Base-by-base conservation (phyloP, 2,329 filamentous ascomycete species). In the Phoma sp. region DNA sequence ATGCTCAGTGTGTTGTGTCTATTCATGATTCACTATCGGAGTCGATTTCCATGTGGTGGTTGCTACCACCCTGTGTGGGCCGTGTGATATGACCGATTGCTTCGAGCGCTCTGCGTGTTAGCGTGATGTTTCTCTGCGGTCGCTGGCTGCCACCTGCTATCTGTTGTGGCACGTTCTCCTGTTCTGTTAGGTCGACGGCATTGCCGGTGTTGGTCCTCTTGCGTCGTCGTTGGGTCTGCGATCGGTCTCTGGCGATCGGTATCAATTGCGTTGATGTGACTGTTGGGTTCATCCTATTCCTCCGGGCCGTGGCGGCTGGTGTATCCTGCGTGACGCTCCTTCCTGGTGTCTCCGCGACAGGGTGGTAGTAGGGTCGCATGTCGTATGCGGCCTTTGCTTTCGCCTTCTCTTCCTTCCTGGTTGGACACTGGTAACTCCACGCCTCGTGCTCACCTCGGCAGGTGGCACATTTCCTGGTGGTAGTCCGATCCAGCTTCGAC, bases 1-100 rank as follows among this genome's bases (percentile, higher is more conserved):
- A 64, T 64, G 47, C 43, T 62, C 38, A 60, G 28, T 48, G 28
- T 61, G 25, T 26, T 53, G 29, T 55, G 37, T 25, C 43, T 49
- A 43, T 57, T 59, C 38, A 59, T 59, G 50, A 42, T 40, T 57
- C 50, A 14, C 42, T 53, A 28, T 57, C 20, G 12, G 39, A 47
- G 32, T 57, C 42, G 36, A 59, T 50, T 18, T 58, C 51, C 45
- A 56, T 54, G 9, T 62, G 38, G 9, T 58, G 42, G n/a, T 25
- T 50, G 23, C 21, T 53, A 21, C 9, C 10, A n/a, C 11, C 10
- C 15, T 34, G 32, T 34, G 15, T 34, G 4, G 14, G 6, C 5
- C 15, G 32, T 14, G 32, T 7, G 15, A 4, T 34, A 17, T 18
- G 4, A 2, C 15, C 32, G 9, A n/a, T 34, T 4, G 30, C 30